Base-by-base conservation (phyloP, 2,329 filamentous ascomycete genomes). In the Nectriaceae sp. region DNA sequence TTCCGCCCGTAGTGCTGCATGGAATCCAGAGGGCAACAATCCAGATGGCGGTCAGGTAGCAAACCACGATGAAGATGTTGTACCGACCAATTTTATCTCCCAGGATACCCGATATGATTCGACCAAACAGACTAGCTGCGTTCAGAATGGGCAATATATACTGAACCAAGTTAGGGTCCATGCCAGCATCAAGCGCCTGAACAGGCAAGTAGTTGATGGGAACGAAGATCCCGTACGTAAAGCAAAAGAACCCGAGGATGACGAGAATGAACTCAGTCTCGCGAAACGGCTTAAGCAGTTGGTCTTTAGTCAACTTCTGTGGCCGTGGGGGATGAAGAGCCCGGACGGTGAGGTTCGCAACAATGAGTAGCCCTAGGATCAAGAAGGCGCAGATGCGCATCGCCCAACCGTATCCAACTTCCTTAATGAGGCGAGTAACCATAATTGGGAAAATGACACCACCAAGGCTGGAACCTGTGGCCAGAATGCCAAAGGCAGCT, bases 41-140 rank as follows among this genome's bases (percentile, higher is more conserved):
- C 52, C 66, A 59, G 11, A 73, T 31, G 4, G 52, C 62, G 3
- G 77, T 71, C 21, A 75, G 50, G 22, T 67, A 68, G 26, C 74
- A 75, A 41, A 79, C 73, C 10, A 76, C 57, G 19, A 78, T 71
- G 40, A 74, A 72, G 21, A 70, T 61, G 52, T 75, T 75, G 62
- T 67, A 74, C 5, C 63, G 62, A 11, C 72, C 72, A 5, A 70
- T 44, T 36, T 44, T 56, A 56, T 75, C 73, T 3, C 65, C 65
- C 10, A 67, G 37, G 22, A 69, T 40, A 3, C 69, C 69, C 0
- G 69, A 60, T 8, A 61, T 44, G 2, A 71, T 37, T 13, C 70
- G 68, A 1, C 70, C 72, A 35, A 73, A 67, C 3, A 75, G 57
- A 44, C 65, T 62, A 3, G 61, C 69, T 0, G 69, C 68, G 50